These are phyloP conservation scores for Wickerhamiella occidentalis DNA, from an alignment of 805 yeast genomes.

Conservation along the genomic window DNA sequence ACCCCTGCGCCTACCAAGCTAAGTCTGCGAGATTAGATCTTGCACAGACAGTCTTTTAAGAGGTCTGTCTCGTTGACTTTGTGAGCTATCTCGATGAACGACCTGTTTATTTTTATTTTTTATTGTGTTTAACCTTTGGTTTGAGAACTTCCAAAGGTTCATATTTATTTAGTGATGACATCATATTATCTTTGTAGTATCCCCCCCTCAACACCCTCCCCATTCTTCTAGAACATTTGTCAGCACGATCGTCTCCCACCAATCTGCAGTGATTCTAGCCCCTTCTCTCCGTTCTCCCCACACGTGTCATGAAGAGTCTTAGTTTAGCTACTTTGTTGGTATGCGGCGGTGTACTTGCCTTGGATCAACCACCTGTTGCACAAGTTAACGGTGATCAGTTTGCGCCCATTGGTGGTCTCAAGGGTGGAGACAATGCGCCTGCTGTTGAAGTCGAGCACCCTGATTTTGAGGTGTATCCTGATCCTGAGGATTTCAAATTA, in stretches of 20 bases:
- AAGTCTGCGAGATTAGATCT: neutral
- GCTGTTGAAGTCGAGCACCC: conserved; percentile 19
- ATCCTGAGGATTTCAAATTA: conserved; percentile 17
- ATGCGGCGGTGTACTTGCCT: conserved; percentile 7
- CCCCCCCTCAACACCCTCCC: neutral
- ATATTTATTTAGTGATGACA: neutral
- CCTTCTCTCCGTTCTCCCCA: too few species aligned
- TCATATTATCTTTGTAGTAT: neutral
- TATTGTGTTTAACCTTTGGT: too few species aligned
- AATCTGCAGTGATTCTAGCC: neutral
- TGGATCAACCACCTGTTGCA: conserved; percentile 12
- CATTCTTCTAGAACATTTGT: neutral
- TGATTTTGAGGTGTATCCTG: conserved; percentile 21
- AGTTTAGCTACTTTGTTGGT: conserved; percentile 10
- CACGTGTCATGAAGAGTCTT: conserved; percentile 11
- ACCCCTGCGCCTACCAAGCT: conserved; percentile 1
- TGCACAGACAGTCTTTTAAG: too few species aligned
- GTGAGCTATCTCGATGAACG: too few species aligned
- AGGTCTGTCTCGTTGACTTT: too few species aligned
- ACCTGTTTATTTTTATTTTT: too few species aligned
- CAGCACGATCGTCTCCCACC: neutral
- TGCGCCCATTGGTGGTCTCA: neutral
- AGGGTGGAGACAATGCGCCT: neutral
- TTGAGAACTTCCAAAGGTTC: too few species aligned
- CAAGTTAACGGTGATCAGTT: conserved; percentile 8